Conservation (phyloP, 1,284 basidiomycete species). For the Anthracocystis walkeri region DNA sequence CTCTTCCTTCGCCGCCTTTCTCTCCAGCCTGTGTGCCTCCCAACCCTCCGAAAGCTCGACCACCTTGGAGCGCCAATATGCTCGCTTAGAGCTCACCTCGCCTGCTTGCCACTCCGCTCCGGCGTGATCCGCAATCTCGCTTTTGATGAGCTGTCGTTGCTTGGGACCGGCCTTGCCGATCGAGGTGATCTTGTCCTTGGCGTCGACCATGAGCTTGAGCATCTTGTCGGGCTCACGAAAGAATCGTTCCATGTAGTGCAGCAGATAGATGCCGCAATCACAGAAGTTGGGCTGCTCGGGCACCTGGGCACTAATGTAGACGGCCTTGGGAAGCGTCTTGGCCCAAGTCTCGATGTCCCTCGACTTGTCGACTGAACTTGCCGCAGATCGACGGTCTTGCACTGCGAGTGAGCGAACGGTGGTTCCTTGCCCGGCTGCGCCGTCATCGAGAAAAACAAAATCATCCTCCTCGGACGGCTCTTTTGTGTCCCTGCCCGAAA, state of each 20-base stretch:
- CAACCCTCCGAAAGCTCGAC: constrained; percentile 31
- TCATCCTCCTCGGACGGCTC: not conserved
- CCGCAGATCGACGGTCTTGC: constrained; percentile 13
- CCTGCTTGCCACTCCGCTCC: constrained; percentile 39
- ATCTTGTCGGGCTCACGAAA: constrained; percentile 54
- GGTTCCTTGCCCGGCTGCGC: not conserved
- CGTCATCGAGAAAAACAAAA: not conserved
- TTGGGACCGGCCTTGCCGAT: constrained; percentile 2
- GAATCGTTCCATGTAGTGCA: constrained; percentile 66
- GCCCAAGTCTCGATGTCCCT: constrained; percentile 20
- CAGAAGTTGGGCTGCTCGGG: constrained; percentile 84
- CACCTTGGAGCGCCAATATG: constrained; percentile 27
- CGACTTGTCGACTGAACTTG: not conserved
- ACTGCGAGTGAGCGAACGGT: constrained; percentile 19
- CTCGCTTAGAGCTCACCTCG: constrained; percentile 37
- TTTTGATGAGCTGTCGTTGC: not conserved
- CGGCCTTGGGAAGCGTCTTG: constrained; percentile 28
- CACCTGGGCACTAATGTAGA: constrained; percentile 51
- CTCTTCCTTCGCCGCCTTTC: constrained; percentile 10
- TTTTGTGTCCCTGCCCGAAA: constrained; percentile 4
- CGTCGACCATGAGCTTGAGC: constrained; percentile 22
- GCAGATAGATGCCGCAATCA: constrained; percentile 78
- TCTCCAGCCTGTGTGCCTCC: constrained; percentile 12
- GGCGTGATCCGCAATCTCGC: constrained; percentile 6
- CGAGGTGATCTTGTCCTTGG: not conserved